Evolutionary conservation across 2,329 filamentous ascomycete genomes (phyloP), one percentile per base, ranked within the genome.

Genomic region (Didymella sp.): DNA sequence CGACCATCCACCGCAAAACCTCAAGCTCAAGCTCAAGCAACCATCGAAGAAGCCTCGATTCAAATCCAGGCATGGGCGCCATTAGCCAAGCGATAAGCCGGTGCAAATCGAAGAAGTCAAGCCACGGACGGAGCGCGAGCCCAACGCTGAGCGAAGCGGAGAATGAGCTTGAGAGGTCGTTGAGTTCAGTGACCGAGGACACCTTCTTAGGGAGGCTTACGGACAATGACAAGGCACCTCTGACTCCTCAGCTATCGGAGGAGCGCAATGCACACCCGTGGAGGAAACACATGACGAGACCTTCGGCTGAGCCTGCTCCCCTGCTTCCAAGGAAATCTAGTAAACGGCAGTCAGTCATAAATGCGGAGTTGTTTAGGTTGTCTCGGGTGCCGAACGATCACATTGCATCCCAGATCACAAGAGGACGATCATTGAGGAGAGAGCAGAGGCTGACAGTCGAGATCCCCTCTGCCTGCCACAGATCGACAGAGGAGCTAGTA

Each of bases 121-220:
- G 28, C 40, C 44, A 28, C 25, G 43, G 49, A n/a, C 40, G 46
- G 40, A 61, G 33, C 19, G 38, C 64, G 17, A 82, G 77, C 53
- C 79, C 79, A n/a, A 80, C 79, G 1, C 67, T 81, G 44, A 81
- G 79, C 57, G 76, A 82, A 64, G 79, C 79, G 9, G 79, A 78
- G 60, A 63, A 73, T 12, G 78, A 79, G 25, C 62, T 76, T 19
- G 66, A 74, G 27, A 60, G 69, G 37, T 64, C 72, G 17, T 65
- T 76, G n/a, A 60, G 60, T 45, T 66, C 77, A 3, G 68, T 78
- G 35, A 59, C 59, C 4, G 56, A 61, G 17, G 46, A 63, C 12
- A 49, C 51, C 58, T 78, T 77, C 7, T 62, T 78, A 46, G 79
- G 74, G 58, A 74, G 79, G 62, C 76, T 77, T 12, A 72, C 77